A percentile compares a stretch with the other conserved stretches of the same genome.
Conservation (phyloP, 441 rosid genomes). For the Rhodomyrtus psidioides region DNA sequence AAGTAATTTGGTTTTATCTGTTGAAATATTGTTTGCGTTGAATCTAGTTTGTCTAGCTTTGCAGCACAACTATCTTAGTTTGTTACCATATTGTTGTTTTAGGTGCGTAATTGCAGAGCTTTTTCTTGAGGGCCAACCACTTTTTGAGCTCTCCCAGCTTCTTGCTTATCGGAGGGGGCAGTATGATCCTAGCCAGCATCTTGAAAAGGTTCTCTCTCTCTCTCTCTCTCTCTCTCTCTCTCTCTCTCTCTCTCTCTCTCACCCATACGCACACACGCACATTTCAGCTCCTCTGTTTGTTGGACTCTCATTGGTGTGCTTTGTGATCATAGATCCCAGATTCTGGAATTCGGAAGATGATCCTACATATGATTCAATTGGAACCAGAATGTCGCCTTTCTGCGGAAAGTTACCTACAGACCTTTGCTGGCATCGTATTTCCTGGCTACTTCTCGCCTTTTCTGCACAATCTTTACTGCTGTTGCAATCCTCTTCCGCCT, state of each 20-base stretch:
- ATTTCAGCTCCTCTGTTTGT: constrained; percentile 18
- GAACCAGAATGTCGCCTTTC: constrained; percentile 92
- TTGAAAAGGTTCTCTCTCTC: constrained; percentile 64
- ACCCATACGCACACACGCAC: no score
- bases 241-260: no score
- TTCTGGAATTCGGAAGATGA: constrained; percentile 87
- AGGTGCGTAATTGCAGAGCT: constrained; percentile 99
- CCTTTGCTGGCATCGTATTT: constrained; percentile 67
- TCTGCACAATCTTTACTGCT: constrained; percentile 88
- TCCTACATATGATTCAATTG: constrained; percentile 98
- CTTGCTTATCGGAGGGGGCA: constrained; percentile 99
- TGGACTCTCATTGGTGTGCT: neutral
- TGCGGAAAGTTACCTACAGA: constrained; percentile 88
- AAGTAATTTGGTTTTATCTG: neutral
- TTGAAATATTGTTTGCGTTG: neutral
- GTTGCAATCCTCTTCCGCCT: constrained; percentile 94
- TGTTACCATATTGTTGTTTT: constrained; percentile 11
- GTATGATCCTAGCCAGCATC: constrained; percentile 92
- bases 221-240: neutral
- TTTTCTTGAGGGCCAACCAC: constrained; percentile 94
- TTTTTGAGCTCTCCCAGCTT: constrained; percentile 97
- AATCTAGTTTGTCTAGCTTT: neutral
- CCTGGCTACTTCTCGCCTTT: constrained; percentile 92
- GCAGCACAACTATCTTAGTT: neutral
- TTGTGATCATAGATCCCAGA: constrained; percentile 46